Percentiles rank a stretch among this genome's conserved stretches.
phyloP scores from a whole-genome alignment of 345 rosid species.

The Viola odorata region DNA sequence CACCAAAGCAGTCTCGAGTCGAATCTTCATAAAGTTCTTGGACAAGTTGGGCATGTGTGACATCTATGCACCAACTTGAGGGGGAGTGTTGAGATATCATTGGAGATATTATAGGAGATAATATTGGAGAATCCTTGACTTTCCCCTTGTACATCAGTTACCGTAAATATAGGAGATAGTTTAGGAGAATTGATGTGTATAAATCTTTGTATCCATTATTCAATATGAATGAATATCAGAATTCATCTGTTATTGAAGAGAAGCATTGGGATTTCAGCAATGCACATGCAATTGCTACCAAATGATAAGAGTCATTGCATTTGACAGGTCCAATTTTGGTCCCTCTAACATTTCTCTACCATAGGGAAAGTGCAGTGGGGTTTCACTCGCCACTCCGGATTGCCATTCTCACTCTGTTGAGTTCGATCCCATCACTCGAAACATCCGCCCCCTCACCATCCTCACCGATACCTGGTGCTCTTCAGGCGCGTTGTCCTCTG shows the following conservation, averaged over 20 bases:
- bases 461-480: constrained; percentile 29
- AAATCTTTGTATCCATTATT: no score
- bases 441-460: constrained; percentile 22
- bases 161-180: constrained; percentile 13
- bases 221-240: no score
- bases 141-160: no score
- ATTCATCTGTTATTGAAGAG: constrained; percentile 15
- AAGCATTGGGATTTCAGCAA: constrained; percentile 31
- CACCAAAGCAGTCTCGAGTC: no score
- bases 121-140: no score
- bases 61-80: no score
- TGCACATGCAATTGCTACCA: constrained; percentile 30
- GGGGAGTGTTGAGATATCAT: no score
- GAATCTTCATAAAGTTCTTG: no score
- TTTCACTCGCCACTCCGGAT: constrained; percentile 4
- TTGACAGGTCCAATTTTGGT: constrained; percentile 31
- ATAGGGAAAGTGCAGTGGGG: constrained; percentile 25
- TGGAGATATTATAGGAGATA: no score
- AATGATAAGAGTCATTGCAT: constrained; percentile 17
- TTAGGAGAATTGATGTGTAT: no score
- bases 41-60: no score
- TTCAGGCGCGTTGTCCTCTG: constrained; percentile 12
- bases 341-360: constrained; percentile 43
- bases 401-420: constrained; percentile 26
- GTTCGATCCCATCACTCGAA: constrained; percentile 12